Percentiles rank a stretch among this genome's conserved stretches.
These are phyloP conservation scores for Leptographium galeiforme DNA, from an alignment of 2,329 filamentous ascomycete genomes.

Conservation along the genomic window DNA sequence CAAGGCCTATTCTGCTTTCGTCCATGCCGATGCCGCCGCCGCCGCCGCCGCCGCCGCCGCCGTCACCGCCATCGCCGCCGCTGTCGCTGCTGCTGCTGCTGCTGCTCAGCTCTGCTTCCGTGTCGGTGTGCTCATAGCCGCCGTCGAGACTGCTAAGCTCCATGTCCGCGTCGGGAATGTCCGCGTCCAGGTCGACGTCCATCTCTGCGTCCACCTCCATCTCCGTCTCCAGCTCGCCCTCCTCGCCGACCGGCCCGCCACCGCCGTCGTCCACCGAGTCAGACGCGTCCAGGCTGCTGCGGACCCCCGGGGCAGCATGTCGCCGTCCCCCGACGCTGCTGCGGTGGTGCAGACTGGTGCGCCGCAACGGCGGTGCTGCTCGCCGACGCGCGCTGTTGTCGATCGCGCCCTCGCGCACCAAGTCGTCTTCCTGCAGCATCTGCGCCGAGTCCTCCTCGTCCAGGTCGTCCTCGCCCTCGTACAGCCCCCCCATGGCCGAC, in stretches of 20 bases:
- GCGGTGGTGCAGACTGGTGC: background rate
- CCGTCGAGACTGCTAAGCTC: slow-evolving; percentile 11
- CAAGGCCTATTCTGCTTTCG: slow-evolving; percentile 10
- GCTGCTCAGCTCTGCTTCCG: slow-evolving; percentile 48
- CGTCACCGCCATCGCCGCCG: background rate
- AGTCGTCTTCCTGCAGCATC: slow-evolving; percentile 51
- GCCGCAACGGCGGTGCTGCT: slow-evolving; percentile 14
- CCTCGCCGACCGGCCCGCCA: background rate
- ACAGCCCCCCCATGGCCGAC: slow-evolving; percentile 21
- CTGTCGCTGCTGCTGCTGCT: slow-evolving; percentile 1
- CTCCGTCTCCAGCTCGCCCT: background rate
- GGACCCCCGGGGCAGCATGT: background rate
- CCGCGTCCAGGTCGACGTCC: slow-evolving; percentile 58
- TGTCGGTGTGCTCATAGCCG: slow-evolving; percentile 67
- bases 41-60: background rate
- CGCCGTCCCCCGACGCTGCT: background rate
- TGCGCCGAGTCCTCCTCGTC: slow-evolving; percentile 43
- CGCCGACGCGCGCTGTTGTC: background rate
- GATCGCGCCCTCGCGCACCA: slow-evolving; percentile 19
- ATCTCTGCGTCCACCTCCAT: slow-evolving; percentile 31
- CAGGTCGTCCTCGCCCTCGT: slow-evolving; percentile 37
- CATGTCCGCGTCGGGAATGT: slow-evolving; percentile 41
- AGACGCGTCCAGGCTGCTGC: background rate
- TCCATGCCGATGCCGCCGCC: slow-evolving; percentile 14
- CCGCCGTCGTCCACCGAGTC: background rate